Conservation (phyloP, 2,329 filamentous ascomycete species). For the Xylariaceae sp. region DNA sequence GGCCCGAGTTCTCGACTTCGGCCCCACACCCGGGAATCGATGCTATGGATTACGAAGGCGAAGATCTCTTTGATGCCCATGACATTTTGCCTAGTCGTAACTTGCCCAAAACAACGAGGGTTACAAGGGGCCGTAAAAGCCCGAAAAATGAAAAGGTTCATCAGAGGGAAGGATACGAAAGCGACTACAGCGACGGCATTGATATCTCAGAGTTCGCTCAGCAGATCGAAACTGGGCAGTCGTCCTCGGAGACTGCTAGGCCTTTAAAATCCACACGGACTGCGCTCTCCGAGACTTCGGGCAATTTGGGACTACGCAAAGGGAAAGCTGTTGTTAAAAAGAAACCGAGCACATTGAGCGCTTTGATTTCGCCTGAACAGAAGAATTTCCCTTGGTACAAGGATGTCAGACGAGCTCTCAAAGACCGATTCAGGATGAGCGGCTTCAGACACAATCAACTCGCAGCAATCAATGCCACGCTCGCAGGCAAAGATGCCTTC, state of each 20-base stretch:
- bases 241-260: slow-evolving; percentile 25
- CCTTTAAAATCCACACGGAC: slow-evolving; percentile 29
- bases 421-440: slow-evolving; percentile 74
- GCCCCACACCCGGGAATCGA: slow-evolving; percentile 14
- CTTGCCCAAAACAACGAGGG: slow-evolving; percentile 8
- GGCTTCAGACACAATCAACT: slow-evolving; percentile 89
- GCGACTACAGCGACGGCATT: slow-evolving; percentile 46
- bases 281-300: slow-evolving; percentile 44
- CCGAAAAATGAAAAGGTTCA: slow-evolving; percentile 19
- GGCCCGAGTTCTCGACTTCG: slow-evolving; percentile 15
- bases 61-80: slow-evolving; percentile 27
- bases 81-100: slow-evolving; percentile 14
- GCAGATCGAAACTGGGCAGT: slow-evolving; percentile 42
- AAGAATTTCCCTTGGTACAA: slow-evolving; percentile 75
- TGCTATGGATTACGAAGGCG: slow-evolving; percentile 33
- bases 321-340: slow-evolving; percentile 32
- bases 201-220: slow-evolving; percentile 50
- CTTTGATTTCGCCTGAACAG: slow-evolving; percentile 43
- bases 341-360: slow-evolving; percentile 27
- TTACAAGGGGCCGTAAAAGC: slow-evolving; percentile 20
- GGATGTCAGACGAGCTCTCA: slow-evolving; percentile 75
- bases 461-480: slow-evolving; percentile 90
- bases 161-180: slow-evolving; percentile 27
- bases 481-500: slow-evolving; percentile 83
- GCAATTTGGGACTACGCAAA: slow-evolving; percentile 37